These are phyloP conservation scores for Hypoxylon rubiginosum DNA, from an alignment of 2,329 filamentous ascomycete species.

Conservation along the genomic window DNA sequence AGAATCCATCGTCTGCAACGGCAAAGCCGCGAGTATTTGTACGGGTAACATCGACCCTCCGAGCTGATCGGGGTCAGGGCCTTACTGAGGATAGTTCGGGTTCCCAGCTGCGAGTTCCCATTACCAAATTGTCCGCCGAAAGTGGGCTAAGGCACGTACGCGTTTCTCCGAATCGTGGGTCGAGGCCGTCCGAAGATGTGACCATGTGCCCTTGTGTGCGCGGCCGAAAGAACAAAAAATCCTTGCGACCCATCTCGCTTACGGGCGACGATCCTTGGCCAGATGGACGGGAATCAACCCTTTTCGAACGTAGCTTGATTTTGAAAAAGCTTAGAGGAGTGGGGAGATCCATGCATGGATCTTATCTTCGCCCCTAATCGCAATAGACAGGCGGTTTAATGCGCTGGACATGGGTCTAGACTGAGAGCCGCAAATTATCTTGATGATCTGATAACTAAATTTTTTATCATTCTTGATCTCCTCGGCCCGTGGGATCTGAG, in stretches of 20 bases:
- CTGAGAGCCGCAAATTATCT: background rate
- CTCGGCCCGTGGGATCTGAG: background rate
- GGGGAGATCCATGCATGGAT: background rate
- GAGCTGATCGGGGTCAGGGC: background rate
- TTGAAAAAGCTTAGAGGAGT: background rate
- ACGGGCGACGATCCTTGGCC: background rate
- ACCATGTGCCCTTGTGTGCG: background rate
- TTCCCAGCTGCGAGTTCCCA: background rate
- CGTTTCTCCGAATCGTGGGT: slow-evolving; percentile 1
- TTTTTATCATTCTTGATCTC: background rate
- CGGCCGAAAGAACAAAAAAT: background rate
- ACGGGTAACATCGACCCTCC: slow-evolving; percentile 2
- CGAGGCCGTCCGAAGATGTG: background rate
- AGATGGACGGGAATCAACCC: background rate
- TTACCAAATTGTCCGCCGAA: slow-evolving; percentile 2
- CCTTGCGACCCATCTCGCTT: slow-evolving; percentile 2
- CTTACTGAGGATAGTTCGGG: slow-evolving; percentile 5
- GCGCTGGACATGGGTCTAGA: background rate
- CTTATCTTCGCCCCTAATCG: background rate
- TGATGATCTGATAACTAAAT: background rate
- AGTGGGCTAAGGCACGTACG: slow-evolving; percentile 2
- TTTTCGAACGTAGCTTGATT: background rate
- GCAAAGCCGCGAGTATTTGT: background rate
- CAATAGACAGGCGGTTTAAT: no score
- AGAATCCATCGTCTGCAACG: background rate